Percentiles rank a stretch among this genome's conserved stretches.
These are phyloP conservation scores for Neurospora hispaniola DNA, from an alignment of 495 filamentous ascomycete species.

Conservation along the genomic window DNA sequence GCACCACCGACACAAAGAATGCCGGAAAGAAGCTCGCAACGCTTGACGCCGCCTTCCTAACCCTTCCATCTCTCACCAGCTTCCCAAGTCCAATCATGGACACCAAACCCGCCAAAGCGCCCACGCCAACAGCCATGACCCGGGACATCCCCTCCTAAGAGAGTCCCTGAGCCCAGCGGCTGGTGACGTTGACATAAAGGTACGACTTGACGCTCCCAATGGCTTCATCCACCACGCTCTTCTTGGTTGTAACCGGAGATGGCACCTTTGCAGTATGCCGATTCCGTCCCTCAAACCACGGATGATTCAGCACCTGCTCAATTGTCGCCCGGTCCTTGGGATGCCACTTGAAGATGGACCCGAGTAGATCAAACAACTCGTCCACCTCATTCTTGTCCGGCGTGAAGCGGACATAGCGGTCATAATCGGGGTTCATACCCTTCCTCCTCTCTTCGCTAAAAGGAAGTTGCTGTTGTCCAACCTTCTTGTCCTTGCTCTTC, in stretches of 20 bases:
- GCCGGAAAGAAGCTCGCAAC: not conserved
- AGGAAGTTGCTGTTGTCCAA: no score
- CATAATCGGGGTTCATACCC: no score
- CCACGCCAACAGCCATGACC: not conserved
- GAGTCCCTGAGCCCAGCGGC: not conserved
- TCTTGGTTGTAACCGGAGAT: not conserved
- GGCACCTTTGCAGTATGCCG: not conserved
- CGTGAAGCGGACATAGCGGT: no score
- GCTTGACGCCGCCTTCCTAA: not conserved
- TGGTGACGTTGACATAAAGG: not conserved
- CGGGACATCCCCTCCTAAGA: not conserved
- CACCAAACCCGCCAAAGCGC: not conserved
- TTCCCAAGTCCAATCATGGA: not conserved
- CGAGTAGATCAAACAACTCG: slow-evolving; percentile 20
- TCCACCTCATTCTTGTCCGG: no score
- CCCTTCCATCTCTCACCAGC: not conserved
- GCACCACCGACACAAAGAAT: not conserved
- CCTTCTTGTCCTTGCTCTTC: no score
- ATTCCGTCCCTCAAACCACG: slow-evolving; percentile 7
- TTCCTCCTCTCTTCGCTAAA: no score
- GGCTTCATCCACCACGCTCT: not conserved
- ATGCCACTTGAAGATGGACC: slow-evolving; percentile 13
- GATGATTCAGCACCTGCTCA: slow-evolving; percentile 3
- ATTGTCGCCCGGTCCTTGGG: slow-evolving; percentile 11
- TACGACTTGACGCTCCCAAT: not conserved